Percentiles rank a stretch among this genome's conserved stretches.
phyloP scores from a whole-genome alignment of 345 rosid genomes.

The Eucalyptus coolabah region DNA sequence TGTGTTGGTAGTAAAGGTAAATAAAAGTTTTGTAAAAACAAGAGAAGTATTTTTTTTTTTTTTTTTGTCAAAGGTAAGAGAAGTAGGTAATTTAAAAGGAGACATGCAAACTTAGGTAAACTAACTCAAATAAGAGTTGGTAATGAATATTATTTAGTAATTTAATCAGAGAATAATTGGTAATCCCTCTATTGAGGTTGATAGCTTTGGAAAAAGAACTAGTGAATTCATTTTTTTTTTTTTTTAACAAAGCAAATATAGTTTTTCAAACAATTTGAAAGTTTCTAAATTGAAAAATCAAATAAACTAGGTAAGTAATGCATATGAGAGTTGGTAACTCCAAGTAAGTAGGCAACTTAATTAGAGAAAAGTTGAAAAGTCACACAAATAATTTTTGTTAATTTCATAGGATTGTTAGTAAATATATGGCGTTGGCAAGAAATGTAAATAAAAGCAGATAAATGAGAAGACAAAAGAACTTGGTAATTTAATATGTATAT shows the following conservation, averaged over 20 bases:
- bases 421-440: background rate
- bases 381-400: background rate
- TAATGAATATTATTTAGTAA: background rate
- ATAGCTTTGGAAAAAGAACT: background rate
- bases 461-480: background rate
- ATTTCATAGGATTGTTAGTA: background rate
- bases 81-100: background rate
- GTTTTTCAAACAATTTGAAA: background rate
- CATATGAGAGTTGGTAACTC: background rate
- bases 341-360: background rate
- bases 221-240: background rate
- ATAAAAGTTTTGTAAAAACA: background rate
- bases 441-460: background rate
- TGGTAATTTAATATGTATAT: background rate
- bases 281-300: background rate
- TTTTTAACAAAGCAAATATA: background rate
- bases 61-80: background rate
- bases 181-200: background rate
- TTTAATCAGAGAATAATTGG: background rate
- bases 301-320: background rate
- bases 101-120: background rate
- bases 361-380: background rate
- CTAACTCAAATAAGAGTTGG: background rate
- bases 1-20: background rate
- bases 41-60: background rate